Evolutionary conservation across 2,329 filamentous ascomycete species (phyloP), one percentile per base, ranked within the genome.

Genomic region (Cladosporium sp.): DNA sequence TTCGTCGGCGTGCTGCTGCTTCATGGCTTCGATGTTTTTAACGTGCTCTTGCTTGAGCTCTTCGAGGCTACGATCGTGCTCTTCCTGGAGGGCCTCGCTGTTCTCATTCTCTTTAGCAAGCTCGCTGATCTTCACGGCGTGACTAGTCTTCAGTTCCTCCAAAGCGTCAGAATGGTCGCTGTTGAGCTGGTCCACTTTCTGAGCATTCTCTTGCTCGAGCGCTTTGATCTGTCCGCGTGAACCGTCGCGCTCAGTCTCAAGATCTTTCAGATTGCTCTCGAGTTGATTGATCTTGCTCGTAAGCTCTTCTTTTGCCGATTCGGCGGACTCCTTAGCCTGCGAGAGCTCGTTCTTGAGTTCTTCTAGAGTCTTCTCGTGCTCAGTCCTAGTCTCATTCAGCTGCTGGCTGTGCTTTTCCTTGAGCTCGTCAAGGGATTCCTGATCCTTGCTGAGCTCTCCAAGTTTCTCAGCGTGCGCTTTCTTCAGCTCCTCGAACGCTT

Each of bases 391-490:
- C 21, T 60, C 63, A 12, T 26, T 40, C 28, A 58, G n/a, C 4
- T 31, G 26, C 55, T 59, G 57, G 31, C 40, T 55, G 31, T 68
- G 66, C 49, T 67, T 59, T 21, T 66, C 40, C 44, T 63, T 62
- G 8, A 67, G 26, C 23, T 72, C 71, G 16, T 64, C 63, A 29
- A 46, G 57, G 11, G 21, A 55, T 55, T 58, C 68, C 57, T 37
- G 61, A 12, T 37, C 60, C 29, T 67, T 53, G 12, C 55, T 65
- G 1, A 65, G 35, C 44, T 64, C 35, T 57, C 67, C 67, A 14
- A 69, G 58, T 23, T 72, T 66, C 21, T 65, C 57, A n/a, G 61
- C 61, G 68, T 64, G 63, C 67, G 66, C 37, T 61, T 67, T 28
- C 35, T 63, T 63, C 1, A 56, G 50, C 21, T 65, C 35, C 56